Base-by-base conservation (phyloP, 2,329 filamentous ascomycete species). In the Bipolaris victoriae region DNA sequence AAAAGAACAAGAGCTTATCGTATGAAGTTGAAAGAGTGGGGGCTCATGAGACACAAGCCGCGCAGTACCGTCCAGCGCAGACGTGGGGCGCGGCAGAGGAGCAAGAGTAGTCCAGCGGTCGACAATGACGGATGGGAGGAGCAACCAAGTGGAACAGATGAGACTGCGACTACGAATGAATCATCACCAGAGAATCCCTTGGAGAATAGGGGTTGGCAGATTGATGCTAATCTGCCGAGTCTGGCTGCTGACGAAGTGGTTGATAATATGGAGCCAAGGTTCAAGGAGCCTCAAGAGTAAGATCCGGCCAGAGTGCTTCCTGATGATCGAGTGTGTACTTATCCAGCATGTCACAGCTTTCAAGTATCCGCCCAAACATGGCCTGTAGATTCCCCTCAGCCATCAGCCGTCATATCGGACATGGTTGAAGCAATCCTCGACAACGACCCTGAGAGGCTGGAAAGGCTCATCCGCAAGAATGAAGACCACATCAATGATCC, bases 21-120 rank as follows among this genome's bases (percentile, higher is more conserved):
- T 13, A 73, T 74, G 69, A 76, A 74, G 51, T 40, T 76, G 37
- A 74, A 73, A 57, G 73, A 76, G 53, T 76, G 73, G 73, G 71
- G 72, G 1, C 62, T 70, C 1, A 68, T 67, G 58, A 69, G 70
- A 47, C 62, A 72, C 35, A 64, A 61, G n/a, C 43, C 56, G 26
- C 56, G 61, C 6, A 60, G 49, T 44, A 40, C 29, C 2, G 49
- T 31, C 7, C 57, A 46, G 31, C 45, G 57, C 26, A 46, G 50
- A 18, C 51, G 46, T 29, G 49, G 55, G 5, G 24, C 41, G 5
- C 52, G 36, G 37, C 33, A 47, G 16, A 26, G 26, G 31, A 55
- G 39, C 18, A 45, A 52, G 20, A 39, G 35, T 9, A 36, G 22
- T 49, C 6, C 45, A 5, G 53, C 55, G 11, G 46, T 55, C 10